These are phyloP conservation scores for Anaeramoeba flamelloides DNA, from an alignment of 78 protist genomes.

Conservation along the genomic window DNA sequence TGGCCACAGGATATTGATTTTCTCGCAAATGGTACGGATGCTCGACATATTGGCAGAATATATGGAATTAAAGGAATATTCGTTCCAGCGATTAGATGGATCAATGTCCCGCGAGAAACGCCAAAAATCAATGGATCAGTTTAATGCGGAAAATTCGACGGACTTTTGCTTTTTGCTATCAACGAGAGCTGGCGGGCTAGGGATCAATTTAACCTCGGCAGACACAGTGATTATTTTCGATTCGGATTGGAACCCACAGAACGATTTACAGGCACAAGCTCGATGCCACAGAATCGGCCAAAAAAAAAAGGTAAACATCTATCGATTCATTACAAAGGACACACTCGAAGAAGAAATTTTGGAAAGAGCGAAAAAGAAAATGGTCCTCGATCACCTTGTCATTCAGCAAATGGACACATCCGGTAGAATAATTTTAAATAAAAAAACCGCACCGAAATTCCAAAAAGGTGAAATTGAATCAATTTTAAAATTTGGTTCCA, in stretches of 20 bases:
- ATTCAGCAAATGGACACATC: slow-evolving; percentile 18
- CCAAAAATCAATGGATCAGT: slow-evolving; percentile 61
- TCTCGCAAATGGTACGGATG: slow-evolving; percentile 48
- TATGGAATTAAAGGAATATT: slow-evolving; percentile 15
- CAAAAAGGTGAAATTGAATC: neutral
- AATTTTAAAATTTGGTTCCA: neutral
- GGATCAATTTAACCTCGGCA: slow-evolving; percentile 24
- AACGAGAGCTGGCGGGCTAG: slow-evolving; percentile 23
- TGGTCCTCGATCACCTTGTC: slow-evolving; percentile 9
- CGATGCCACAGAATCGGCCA: slow-evolving; percentile 96
- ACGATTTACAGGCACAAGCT: slow-evolving; percentile 86
- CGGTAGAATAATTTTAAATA: neutral
- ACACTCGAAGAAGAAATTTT: slow-evolving; percentile 28
- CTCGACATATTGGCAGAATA: slow-evolving; percentile 90
- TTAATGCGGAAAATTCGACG: slow-evolving; percentile 44
- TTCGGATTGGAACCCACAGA: slow-evolving; percentile 85
- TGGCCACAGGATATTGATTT: neutral
- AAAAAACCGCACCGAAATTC: neutral
- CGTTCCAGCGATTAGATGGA: slow-evolving; percentile 90
- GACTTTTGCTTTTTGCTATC: slow-evolving; percentile 71
- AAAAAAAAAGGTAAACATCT: slow-evolving; percentile 70
- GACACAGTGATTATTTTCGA: slow-evolving; percentile 17
- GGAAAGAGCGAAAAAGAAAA: slow-evolving; percentile 7
- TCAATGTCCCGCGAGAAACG: slow-evolving; percentile 51
- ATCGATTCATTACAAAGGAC: slow-evolving; percentile 12